These are phyloP conservation scores for Plasmodium gaboni DNA, from an alignment of 169 alveolate genomes.

Conservation along the genomic window DNA sequence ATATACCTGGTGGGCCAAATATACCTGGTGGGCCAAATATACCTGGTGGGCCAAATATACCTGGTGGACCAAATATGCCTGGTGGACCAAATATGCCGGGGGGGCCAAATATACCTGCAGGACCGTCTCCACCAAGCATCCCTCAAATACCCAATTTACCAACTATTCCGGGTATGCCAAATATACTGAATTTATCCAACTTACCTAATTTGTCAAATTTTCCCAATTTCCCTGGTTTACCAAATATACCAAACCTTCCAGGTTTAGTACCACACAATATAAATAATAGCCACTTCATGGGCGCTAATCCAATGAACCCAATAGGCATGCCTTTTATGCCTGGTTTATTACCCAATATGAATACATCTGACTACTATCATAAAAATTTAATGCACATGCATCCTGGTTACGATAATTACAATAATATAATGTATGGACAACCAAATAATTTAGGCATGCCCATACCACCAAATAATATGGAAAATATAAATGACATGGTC, in stretches of 20 bases:
- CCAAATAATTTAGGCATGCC: slow-evolving; percentile 38
- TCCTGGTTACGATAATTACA: slow-evolving; percentile 38
- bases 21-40: not conserved
- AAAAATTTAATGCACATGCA: slow-evolving; percentile 45
- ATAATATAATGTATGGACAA: slow-evolving; percentile 43
- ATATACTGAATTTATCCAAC: not conserved
- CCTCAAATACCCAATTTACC: not conserved
- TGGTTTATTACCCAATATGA: slow-evolving; percentile 47
- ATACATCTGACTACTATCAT: slow-evolving; percentile 29
- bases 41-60: not conserved
- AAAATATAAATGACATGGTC: slow-evolving; percentile 12
- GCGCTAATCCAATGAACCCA: slow-evolving; percentile 21
- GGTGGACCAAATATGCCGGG: not conserved
- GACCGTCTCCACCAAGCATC: not conserved
- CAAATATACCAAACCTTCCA: not conserved
- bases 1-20: not conserved
- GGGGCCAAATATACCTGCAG: not conserved
- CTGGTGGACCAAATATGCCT: not conserved
- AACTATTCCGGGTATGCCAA: not conserved
- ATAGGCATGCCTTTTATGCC: slow-evolving; percentile 45
- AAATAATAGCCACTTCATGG: slow-evolving; percentile 12
- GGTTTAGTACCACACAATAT: not conserved
- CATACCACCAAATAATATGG: slow-evolving; percentile 24
- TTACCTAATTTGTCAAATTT: not conserved
- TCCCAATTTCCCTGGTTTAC: not conserved